phyloP scores from a whole-genome alignment of 495 filamentous ascomycete genomes.

The Podospora comata region DNA sequence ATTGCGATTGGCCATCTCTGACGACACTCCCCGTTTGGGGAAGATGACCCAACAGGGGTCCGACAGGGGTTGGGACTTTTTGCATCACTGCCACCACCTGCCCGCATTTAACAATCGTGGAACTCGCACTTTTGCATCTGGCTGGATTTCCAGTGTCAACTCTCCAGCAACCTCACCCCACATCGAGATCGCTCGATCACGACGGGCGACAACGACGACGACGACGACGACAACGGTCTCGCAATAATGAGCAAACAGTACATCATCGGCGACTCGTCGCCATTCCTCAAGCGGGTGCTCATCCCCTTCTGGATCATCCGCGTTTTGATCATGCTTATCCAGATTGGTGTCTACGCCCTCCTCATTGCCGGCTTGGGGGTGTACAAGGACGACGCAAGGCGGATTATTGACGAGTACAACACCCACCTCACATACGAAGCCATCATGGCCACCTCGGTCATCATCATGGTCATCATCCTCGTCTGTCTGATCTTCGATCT shows the following conservation, averaged over 20 bases:
- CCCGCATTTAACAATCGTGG: slow-evolving; percentile 8
- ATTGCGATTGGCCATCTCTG: slow-evolving; percentile 7
- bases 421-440: slow-evolving; percentile 12
- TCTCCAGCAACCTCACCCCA: background rate
- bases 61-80: slow-evolving; percentile 1
- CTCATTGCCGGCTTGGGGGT: slow-evolving; percentile 20
- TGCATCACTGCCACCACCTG: background rate
- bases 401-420: slow-evolving; percentile 18
- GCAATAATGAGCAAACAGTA: slow-evolving; percentile 23
- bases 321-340: slow-evolving; percentile 43
- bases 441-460: slow-evolving; percentile 17
- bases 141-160: background rate
- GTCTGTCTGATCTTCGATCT: slow-evolving; percentile 31
- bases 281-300: slow-evolving; percentile 54
- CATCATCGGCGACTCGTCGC: slow-evolving; percentile 33
- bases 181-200: background rate
- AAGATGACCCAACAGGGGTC: background rate
- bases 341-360: slow-evolving; percentile 26
- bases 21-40: background rate
- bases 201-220: background rate
- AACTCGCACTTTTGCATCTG: background rate
- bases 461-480: slow-evolving; percentile 27
- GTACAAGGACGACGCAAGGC: slow-evolving; percentile 17
- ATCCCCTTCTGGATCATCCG: slow-evolving; percentile 91
- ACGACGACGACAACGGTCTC: background rate